A percentile compares a stretch with the other conserved stretches of the same genome.
Evolutionary conservation across 768 basidiomycete genomes (phyloP).

Genomic region (Boletus fagicola): DNA sequence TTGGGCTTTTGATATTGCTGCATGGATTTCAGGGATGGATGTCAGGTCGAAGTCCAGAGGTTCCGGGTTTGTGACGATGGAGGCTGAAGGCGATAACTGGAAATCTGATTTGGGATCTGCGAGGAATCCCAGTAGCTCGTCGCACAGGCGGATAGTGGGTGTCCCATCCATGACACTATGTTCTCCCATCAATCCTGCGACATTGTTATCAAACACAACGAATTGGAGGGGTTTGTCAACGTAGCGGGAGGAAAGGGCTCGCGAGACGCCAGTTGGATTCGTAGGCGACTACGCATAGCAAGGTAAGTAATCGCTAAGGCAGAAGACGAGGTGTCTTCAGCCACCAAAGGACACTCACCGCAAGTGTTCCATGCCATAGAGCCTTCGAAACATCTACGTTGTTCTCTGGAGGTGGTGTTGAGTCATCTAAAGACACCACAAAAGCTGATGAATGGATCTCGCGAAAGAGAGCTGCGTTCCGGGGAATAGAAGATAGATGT

Average conservation of each 20-base stretch:
- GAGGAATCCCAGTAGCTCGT: slow-evolving; percentile 63
- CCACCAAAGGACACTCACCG: slow-evolving; percentile 39
- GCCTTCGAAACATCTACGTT: slow-evolving; percentile 62
- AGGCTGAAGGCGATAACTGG: slow-evolving; percentile 35
- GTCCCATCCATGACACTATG: slow-evolving; percentile 92
- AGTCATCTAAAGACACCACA: slow-evolving; percentile 74
- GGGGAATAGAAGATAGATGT: slow-evolving; percentile 53
- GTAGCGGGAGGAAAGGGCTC: slow-evolving; percentile 73
- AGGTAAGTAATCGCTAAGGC: background rate
- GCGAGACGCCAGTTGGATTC: slow-evolving; percentile 26
- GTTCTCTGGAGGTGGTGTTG: slow-evolving; percentile 41
- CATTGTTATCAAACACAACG: slow-evolving; percentile 78
- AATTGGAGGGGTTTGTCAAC: slow-evolving; percentile 90
- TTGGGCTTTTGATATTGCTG: slow-evolving; percentile 58
- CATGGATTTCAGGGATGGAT: slow-evolving; percentile 28
- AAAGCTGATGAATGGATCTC: slow-evolving; percentile 86
- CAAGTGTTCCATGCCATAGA: slow-evolving; percentile 77
- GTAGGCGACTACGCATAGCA: slow-evolving; percentile 13
- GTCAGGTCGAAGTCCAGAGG: slow-evolving; percentile 67
- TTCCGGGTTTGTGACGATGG: slow-evolving; percentile 34
- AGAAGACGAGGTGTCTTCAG: background rate
- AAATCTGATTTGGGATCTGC: slow-evolving; percentile 64
- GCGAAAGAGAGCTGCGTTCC: slow-evolving; percentile 64
- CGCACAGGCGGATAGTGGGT: slow-evolving; percentile 70
- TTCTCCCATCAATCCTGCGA: slow-evolving; percentile 89